Base-by-base conservation (phyloP, 148 eudicot species). In the Chenopodium quinoa region DNA sequence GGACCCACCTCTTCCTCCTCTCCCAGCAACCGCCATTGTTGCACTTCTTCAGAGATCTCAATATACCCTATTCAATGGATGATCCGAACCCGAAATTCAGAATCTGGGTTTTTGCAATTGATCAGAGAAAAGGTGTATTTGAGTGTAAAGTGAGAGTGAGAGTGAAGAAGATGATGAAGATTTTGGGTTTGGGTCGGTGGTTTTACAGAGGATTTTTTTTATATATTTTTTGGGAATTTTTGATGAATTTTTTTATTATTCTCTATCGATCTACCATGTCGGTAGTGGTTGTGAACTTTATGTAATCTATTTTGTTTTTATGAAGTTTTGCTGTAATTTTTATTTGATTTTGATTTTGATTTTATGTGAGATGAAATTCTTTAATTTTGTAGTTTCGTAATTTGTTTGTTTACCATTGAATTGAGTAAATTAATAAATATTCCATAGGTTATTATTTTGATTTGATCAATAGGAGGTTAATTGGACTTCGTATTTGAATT, bases 1-100 rank as follows among this genome's bases (percentile, higher is more conserved):
- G 60, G 84, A 84, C 72, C 90, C 86, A 68, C 87, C 87, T 46
- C 97, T 90, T 75, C 92, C 90, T 73, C 93, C 91, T 69, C 98
- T 90, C 54, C 82, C 87, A 68, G 87, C 91, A 77, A 90, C 88
- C 84, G 95, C 95, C 97, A 93, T 92, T 82, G 69, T 68, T 73
- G 40, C 16, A 4, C 34, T 10, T n/a, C 12, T 23, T 50, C 20
- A 8, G 58, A 71, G 77, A 77, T 77, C 71, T 60, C 47, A n/a
- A 7, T 20, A 9, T 34, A 9, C 46, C 62, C 75, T 34, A 14
- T 62, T 6, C 73, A 46, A 74, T 46, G 47, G 48, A 68, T 64
- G 77, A 80, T 80, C 19, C 14, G 46, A 60, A 37, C 62, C 2
- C 13, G 25, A 10, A 11, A 8, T 73, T 22, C 6, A n/a, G 68